Evolutionary conservation across 139 green algal species (phyloP), one percentile per base, ranked within the genome.

Genomic region (Tetraselmis chui): DNA sequence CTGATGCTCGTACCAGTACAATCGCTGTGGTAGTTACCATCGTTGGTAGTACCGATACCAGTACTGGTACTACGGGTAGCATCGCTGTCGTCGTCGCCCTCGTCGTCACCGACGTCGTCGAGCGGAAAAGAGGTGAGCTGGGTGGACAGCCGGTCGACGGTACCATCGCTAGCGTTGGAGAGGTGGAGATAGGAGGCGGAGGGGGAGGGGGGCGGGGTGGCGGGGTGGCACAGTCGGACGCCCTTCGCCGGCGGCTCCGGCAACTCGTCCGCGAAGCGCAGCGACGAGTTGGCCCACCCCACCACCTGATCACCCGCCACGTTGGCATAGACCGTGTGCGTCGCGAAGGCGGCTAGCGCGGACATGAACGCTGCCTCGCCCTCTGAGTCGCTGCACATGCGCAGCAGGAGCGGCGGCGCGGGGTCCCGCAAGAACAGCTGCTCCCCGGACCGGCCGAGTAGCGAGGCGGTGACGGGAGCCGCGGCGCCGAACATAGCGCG

Each of bases 301-400:
- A 67, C 45, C 45, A 67, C 11, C 45, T 25, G 5, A 18, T 67
- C 45, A 18, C 45, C 45, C 45, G 11, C 5, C 45, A 67, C 45
- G 45, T 67, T 67, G 45, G 45, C 45, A 18, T 67, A 67, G 11
- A 67, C 45, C 45, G 45, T 67, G 45, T 18, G 45, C 45, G 45
- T 67, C 45, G 45, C 45, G 18, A 67, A 67, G 45, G 11, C 18
- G 5, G 11, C 11, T 18, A 67, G 45, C 45, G 45, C 45, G 45
- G 45, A 67, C 45, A 67, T 67, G 45, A 67, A 67, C 11, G 45
- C 11, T 18, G 45, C 45, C 45, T 25, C 45, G 11, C 45, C 45
- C 0, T 85, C 77, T 1, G 85, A 83, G 76, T 95, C 91, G 27
- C 84, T 59, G 0, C 87, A 87, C 86, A 95, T 88, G 1, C 88